These are phyloP conservation scores for Salicornia ramosissima DNA, from an alignment of 148 eudicot genomes.

Conservation along the genomic window DNA sequence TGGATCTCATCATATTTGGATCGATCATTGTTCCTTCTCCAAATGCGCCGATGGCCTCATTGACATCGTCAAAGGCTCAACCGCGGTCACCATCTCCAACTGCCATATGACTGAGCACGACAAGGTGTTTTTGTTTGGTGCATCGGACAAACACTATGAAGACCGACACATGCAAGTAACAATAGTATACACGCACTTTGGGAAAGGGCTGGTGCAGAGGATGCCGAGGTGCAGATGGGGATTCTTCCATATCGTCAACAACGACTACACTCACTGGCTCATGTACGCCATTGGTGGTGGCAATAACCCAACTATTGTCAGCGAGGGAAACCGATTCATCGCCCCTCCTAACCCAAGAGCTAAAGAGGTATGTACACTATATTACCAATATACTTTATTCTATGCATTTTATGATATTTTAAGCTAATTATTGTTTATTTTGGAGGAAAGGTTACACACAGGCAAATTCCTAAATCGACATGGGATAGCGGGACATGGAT, in stretches of 20 bases:
- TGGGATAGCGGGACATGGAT: constrained; percentile 53
- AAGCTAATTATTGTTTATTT: neutral
- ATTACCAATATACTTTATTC: neutral
- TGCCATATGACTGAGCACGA: constrained; percentile 54
- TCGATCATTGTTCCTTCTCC: constrained; percentile 55
- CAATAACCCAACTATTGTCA: constrained; percentile 50
- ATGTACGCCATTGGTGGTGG: constrained; percentile 82
- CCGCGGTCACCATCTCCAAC: constrained; percentile 72
- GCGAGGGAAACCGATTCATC: constrained; percentile 66
- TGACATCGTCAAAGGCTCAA: constrained; percentile 55
- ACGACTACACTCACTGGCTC: constrained; percentile 74
- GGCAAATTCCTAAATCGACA: constrained; percentile 18
- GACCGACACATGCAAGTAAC: constrained; percentile 70
- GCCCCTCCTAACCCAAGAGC: constrained; percentile 42
- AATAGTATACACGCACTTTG: constrained; percentile 65
- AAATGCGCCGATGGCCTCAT: constrained; percentile 49
- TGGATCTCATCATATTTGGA: constrained; percentile 56
- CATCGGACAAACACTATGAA: constrained; percentile 27
- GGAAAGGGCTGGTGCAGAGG: constrained; percentile 62
- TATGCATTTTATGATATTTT: neutral
- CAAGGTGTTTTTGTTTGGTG: constrained; percentile 69
- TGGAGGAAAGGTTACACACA: constrained; percentile 18
- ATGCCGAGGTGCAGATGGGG: constrained; percentile 76
- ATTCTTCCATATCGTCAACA: constrained; percentile 65
- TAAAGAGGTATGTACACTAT: constrained; percentile 42